These are phyloP conservation scores for Alternaria brassicicola DNA, from an alignment of 2,329 filamentous ascomycete genomes.

Conservation along the genomic window DNA sequence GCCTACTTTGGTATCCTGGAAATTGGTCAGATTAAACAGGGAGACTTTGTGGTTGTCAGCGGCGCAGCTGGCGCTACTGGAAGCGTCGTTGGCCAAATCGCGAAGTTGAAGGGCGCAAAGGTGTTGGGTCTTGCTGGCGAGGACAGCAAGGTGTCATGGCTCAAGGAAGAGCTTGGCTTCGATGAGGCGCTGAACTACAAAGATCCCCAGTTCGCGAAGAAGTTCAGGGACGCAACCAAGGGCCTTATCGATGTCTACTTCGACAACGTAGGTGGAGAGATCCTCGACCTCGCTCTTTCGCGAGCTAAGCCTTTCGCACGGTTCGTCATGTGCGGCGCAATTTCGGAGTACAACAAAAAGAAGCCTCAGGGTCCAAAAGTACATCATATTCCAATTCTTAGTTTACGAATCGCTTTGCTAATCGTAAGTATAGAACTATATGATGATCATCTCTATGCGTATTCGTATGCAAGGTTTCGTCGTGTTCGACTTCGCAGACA, in stretches of 20 bases:
- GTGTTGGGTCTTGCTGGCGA: constrained; percentile 61
- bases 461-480: constrained; percentile 65
- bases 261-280: constrained; percentile 59
- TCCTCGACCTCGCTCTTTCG: constrained; percentile 55
- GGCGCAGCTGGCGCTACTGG: constrained; percentile 81
- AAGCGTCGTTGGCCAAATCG: constrained; percentile 77
- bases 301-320: constrained; percentile 51
- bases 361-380: constrained; percentile 59
- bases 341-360: constrained; percentile 52
- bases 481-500: constrained; percentile 68
- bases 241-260: constrained; percentile 59
- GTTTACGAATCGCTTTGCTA: not conserved
- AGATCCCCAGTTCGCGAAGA: constrained; percentile 54
- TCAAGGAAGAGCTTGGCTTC: constrained; percentile 61
- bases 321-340: constrained; percentile 55
- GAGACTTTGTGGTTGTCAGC: constrained; percentile 77
- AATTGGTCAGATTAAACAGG: constrained; percentile 69
- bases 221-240: constrained; percentile 57
- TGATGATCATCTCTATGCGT: constrained; percentile 53
- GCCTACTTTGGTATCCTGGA: constrained; percentile 77
- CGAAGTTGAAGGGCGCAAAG: constrained; percentile 68
- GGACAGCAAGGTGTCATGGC: constrained; percentile 60
- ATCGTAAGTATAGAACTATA: constrained; percentile 46
- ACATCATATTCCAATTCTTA: not conserved
- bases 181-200: constrained; percentile 65